phyloP scores from a whole-genome alignment of 345 rosid genomes.

The Mallotus nudiflorus region DNA sequence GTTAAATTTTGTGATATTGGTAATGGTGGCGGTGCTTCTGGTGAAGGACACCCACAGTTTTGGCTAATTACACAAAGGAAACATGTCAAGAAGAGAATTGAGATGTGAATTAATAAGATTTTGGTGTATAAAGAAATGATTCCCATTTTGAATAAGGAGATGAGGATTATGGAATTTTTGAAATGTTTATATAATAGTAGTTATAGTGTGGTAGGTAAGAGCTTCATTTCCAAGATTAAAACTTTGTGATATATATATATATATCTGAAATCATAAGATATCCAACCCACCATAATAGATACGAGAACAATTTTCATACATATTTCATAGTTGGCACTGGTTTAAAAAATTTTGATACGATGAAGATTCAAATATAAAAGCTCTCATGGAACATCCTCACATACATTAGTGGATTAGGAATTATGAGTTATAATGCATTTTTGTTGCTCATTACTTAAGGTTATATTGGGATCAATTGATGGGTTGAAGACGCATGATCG shows the following conservation, averaged over 20 bases:
- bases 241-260: no score
- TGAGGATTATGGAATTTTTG: neutral
- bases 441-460: neutral
- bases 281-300: no score
- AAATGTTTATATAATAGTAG: neutral
- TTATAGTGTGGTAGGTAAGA: constrained; percentile 17
- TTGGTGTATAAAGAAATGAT: constrained; percentile 6
- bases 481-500: no score
- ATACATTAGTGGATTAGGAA: neutral
- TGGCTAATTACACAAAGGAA: neutral
- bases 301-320: neutral
- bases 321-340: neutral
- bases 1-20: neutral
- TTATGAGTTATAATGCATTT: neutral
- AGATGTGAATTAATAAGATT: constrained; percentile 8
- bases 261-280: no score
- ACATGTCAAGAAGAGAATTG: constrained; percentile 6
- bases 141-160: constrained; percentile 11
- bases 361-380: no score
- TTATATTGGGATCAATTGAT: no score
- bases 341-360: no score
- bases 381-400: no score
- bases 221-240: constrained; percentile 1
- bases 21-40: constrained; percentile 7
- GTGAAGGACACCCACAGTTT: neutral